Percentiles rank a stretch among this genome's conserved stretches.
Conservation (phyloP, 441 rosid genomes). For the Corymbia calophylla region DNA sequence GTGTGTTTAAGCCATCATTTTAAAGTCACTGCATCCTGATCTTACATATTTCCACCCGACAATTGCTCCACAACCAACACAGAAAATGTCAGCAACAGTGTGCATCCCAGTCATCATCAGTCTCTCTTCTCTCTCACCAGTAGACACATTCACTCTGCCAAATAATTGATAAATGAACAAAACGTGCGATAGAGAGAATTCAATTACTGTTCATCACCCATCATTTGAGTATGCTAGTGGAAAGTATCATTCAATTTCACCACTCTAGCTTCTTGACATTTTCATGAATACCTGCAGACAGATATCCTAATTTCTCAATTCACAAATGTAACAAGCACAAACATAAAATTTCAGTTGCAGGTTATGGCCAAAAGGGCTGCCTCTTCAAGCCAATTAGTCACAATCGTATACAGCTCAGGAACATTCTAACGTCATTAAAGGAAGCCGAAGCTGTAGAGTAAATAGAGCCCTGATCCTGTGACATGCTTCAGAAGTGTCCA, state of each 20-base stretch:
- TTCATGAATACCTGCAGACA: neutral
- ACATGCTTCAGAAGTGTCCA: neutral
- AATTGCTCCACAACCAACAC: constrained; percentile 91
- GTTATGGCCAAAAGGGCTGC: neutral
- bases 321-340: neutral
- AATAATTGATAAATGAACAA: constrained; percentile 10
- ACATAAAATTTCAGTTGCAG: neutral
- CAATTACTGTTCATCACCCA: neutral
- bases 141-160: constrained; percentile 68
- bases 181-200: neutral
- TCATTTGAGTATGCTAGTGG: neutral
- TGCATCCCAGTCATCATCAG: constrained; percentile 87
- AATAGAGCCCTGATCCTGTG: neutral
- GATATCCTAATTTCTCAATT: neutral
- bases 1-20: constrained; percentile 7
- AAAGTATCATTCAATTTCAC: neutral
- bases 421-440: neutral
- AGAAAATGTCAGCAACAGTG: constrained; percentile 85
- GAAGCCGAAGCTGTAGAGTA: neutral
- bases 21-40: neutral
- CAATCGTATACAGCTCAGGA: neutral
- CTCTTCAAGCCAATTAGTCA: neutral
- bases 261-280: neutral
- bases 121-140: constrained; percentile 77
- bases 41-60: constrained; percentile 99